Percentiles rank a stretch among this genome's conserved stretches.
Conservation (phyloP, 495 filamentous ascomycete genomes). For the Penicillium psychrofluorescens region DNA sequence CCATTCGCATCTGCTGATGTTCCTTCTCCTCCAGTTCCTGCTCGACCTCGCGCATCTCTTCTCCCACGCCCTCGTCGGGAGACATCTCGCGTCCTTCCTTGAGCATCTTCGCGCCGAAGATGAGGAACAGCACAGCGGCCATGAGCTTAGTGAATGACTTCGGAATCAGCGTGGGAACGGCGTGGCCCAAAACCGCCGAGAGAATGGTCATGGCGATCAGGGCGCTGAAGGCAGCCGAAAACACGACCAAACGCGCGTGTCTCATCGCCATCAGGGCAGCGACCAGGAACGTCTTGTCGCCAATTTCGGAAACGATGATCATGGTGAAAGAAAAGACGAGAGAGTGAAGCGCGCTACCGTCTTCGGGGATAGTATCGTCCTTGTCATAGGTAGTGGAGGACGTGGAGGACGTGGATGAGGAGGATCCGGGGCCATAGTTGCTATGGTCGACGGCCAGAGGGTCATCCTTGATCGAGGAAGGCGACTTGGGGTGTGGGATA, state of each 20-base stretch:
- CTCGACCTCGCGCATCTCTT: slow-evolving; percentile 97
- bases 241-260: slow-evolving; percentile 86
- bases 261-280: slow-evolving; percentile 99
- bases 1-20: slow-evolving; percentile 50
- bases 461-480: slow-evolving; percentile 58
- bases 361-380: slow-evolving; percentile 37
- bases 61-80: slow-evolving; percentile 77
- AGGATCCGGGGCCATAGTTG: slow-evolving; percentile 32
- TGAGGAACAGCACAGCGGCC: slow-evolving; percentile 75
- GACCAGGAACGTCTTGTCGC: slow-evolving; percentile 97
- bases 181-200: slow-evolving; percentile 93
- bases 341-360: slow-evolving; percentile 83
- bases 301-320: slow-evolving; percentile 96
- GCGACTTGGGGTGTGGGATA: slow-evolving; percentile 64
- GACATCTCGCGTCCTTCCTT: slow-evolving; percentile 85
- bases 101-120: slow-evolving; percentile 82
- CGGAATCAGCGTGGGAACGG: slow-evolving; percentile 84
- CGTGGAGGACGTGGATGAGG: slow-evolving; percentile 11
- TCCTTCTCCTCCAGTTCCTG: slow-evolving; percentile 94
- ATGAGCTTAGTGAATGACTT: slow-evolving; percentile 81
- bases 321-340: slow-evolving; percentile 89
- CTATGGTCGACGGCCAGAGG: slow-evolving; percentile 53
- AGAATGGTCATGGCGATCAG: slow-evolving; percentile 90
- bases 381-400: slow-evolving; percentile 14
- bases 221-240: slow-evolving; percentile 86